Evolutionary conservation across 176 grass and related monocot species (phyloP).

Genomic region (Themeda triandra): DNA sequence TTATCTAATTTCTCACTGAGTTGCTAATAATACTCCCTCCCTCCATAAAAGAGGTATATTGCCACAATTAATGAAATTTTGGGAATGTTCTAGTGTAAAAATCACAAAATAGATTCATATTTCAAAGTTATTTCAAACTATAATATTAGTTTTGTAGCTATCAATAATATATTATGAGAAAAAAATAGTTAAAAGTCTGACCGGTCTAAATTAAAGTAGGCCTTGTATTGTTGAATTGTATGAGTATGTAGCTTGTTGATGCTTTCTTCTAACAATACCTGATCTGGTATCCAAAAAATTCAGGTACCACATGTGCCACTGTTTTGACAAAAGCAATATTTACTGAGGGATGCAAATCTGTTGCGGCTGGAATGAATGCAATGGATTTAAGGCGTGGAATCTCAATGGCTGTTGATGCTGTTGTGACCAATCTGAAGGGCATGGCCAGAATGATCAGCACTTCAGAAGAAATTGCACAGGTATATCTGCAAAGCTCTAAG

Average conservation of each 20-base stretch:
- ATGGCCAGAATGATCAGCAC: conserved; percentile 95
- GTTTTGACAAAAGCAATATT: conserved; percentile 98
- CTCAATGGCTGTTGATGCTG: conserved; percentile 95
- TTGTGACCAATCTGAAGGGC: conserved; percentile 84
- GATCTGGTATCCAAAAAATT: not conserved
- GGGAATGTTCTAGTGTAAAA: not conserved
- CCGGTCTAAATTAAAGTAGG: not conserved
- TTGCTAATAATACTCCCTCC: not conserved
- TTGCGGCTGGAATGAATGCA: conserved; percentile 94
- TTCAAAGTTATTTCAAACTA: not conserved
- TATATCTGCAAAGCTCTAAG: conserved; percentile 48
- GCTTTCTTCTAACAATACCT: not conserved
- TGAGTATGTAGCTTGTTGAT: not conserved
- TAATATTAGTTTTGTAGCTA: not conserved
- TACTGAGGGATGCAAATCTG: conserved; percentile 89
- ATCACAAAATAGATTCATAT: not conserved
- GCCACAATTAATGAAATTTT: not conserved
- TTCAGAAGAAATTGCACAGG: conserved; percentile 93
- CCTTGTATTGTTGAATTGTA: not conserved
- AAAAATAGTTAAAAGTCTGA: not conserved
- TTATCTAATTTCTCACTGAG: not conserved
- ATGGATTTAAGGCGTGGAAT: conserved; percentile 99
- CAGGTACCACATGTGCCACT: conserved; percentile 97
- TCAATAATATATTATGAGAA: not conserved
- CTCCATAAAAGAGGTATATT: not conserved